Evolutionary conservation across 2,329 filamentous ascomycete species (phyloP).

Genomic region (Rhynchosporium agropyri): DNA sequence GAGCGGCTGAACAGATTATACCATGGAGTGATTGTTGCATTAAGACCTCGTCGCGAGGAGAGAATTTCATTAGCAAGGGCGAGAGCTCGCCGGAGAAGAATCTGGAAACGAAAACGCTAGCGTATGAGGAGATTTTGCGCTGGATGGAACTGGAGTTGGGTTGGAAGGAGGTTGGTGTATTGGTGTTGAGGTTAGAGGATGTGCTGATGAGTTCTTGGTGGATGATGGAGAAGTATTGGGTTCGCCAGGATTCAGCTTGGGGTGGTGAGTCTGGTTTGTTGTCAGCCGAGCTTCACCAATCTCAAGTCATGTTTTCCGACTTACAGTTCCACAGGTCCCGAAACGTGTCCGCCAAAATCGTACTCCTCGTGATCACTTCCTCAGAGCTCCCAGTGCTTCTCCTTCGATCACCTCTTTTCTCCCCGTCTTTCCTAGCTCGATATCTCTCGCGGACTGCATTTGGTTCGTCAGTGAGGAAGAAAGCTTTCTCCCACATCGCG

Average conservation of each 20-base stretch:
- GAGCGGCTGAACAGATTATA: background rate
- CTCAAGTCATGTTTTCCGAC: background rate
- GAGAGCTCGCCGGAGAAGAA: background rate
- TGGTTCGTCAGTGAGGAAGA: constrained; percentile 1
- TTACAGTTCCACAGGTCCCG: constrained; percentile 12
- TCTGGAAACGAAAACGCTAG: background rate
- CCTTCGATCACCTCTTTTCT: too few relatives aligned
- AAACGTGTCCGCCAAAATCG: constrained; percentile 2
- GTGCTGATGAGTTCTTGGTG: constrained; percentile 10
- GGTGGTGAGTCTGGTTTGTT: constrained; percentile 2
- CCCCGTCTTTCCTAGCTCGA: background rate
- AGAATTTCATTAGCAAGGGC: background rate
- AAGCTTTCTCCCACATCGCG: constrained; percentile 10
- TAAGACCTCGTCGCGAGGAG: background rate
- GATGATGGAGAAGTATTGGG: constrained; percentile 3
- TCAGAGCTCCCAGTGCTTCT: background rate
- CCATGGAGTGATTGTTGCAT: background rate
- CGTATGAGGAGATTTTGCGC: background rate
- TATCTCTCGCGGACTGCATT: constrained; percentile 4
- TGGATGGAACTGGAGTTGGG: background rate
- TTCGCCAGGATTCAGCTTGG: constrained; percentile 4
- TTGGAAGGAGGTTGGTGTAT: background rate
- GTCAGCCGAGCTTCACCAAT: background rate
- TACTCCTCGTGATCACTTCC: constrained; percentile 1
- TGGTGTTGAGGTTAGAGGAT: background rate